Evolutionary conservation across 2,329 filamentous ascomycete genomes (phyloP).

Genomic region (Fusarium circinatum): DNA sequence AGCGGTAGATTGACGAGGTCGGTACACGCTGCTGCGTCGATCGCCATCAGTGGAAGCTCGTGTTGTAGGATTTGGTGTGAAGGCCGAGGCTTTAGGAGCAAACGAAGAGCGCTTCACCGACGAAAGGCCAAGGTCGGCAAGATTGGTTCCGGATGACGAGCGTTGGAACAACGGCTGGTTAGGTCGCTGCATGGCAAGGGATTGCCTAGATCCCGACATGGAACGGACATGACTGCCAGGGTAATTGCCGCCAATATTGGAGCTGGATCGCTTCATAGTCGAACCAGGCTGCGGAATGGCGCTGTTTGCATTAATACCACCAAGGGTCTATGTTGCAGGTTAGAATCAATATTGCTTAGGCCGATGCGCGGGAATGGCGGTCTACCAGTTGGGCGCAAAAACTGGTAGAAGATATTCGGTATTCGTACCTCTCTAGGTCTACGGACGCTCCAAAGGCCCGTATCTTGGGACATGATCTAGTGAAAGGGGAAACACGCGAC

Average conservation of each 20-base stretch:
- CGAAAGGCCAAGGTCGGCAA: slow-evolving; percentile 81
- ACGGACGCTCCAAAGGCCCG: slow-evolving; percentile 89
- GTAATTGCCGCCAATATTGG: slow-evolving; percentile 73
- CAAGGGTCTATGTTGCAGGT: slow-evolving; percentile 75
- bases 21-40: slow-evolving; percentile 85
- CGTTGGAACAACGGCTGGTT: slow-evolving; percentile 89
- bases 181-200: slow-evolving; percentile 84
- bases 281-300: slow-evolving; percentile 91
- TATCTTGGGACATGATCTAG: slow-evolving; percentile 81
- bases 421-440: slow-evolving; percentile 82
- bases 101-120: slow-evolving; percentile 86
- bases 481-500: slow-evolving; percentile 25
- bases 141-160: slow-evolving; percentile 82
- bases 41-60: slow-evolving; percentile 62
- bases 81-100: slow-evolving; percentile 73
- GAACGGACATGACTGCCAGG: slow-evolving; percentile 80
- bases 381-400: slow-evolving; percentile 18
- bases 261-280: slow-evolving; percentile 92
- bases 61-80: slow-evolving; percentile 62
- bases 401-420: slow-evolving; percentile 27
- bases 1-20: slow-evolving; percentile 72
- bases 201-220: slow-evolving; percentile 84
- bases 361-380: background rate
- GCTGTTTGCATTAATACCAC: slow-evolving; percentile 83
- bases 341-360: slow-evolving; percentile 18